Evolutionary conservation across 2,329 filamentous ascomycete species (phyloP).

Genomic region (Camillea tinctor): DNA sequence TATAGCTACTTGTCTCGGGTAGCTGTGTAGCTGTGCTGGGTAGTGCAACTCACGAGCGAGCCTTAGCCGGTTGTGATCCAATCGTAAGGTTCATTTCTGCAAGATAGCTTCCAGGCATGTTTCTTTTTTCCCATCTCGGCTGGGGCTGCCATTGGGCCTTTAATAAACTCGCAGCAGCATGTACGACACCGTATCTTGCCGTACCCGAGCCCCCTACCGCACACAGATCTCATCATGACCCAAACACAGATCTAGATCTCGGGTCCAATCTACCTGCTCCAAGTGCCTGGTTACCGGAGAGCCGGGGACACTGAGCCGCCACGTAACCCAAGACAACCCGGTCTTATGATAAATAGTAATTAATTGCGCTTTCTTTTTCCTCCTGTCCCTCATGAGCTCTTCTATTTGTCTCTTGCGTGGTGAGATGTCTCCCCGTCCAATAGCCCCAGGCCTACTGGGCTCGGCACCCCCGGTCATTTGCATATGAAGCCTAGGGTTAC

Average conservation of each 20-base stretch:
- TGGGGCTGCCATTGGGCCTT: slow-evolving; percentile 17
- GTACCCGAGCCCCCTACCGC: slow-evolving; percentile 8
- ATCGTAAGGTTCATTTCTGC: slow-evolving; percentile 16
- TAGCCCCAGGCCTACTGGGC: neutral
- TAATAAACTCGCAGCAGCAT: slow-evolving; percentile 15
- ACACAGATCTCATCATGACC: slow-evolving; percentile 8
- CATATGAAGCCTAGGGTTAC: neutral
- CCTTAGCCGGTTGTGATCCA: slow-evolving; percentile 17
- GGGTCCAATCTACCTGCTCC: slow-evolving; percentile 14
- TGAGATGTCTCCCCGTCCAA: neutral
- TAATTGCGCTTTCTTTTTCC: slow-evolving; percentile 16
- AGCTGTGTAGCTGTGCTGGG: slow-evolving; percentile 15
- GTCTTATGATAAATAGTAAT: slow-evolving; percentile 19
- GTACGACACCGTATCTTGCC: slow-evolving; percentile 22
- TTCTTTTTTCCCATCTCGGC: slow-evolving; percentile 17
- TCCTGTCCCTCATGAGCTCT: slow-evolving; percentile 7
- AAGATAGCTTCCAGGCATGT: slow-evolving; percentile 18
- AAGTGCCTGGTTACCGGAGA: slow-evolving; percentile 15
- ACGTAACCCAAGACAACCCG: slow-evolving; percentile 16
- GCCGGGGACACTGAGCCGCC: slow-evolving; percentile 9
- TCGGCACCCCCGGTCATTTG: neutral
- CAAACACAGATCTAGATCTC: slow-evolving; percentile 10
- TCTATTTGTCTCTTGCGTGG: slow-evolving; percentile 1
- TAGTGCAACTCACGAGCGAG: slow-evolving; percentile 21
- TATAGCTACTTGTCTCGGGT: slow-evolving; percentile 25